Evolutionary conservation across 768 basidiomycete species (phyloP), one percentile per base, ranked within the genome.

Genomic region (Trametes coccinea): DNA sequence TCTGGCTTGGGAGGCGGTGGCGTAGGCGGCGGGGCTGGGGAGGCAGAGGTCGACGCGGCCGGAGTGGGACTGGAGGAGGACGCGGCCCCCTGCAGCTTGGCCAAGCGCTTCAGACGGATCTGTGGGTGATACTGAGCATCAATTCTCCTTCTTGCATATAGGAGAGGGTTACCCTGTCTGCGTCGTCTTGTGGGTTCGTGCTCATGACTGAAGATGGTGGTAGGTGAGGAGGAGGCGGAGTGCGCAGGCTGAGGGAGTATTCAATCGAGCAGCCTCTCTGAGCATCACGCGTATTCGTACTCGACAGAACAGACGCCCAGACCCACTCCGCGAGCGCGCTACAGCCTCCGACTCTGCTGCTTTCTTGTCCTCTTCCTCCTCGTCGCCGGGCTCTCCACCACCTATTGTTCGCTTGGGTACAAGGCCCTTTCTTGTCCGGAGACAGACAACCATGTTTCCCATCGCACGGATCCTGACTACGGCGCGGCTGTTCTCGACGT

Each of bases 101-200:
- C 94, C 54, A 98, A 81, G 58, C 95, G 86, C 76, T 96, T 96
- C 73, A 93, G 77, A 65, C 94, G 92, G 71, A 97, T 96, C 95
- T 96, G 68, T 33, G 39, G 33, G 4, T 13, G 8, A 33, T 22
- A 14, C 11, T 33, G 34, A 49, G 43, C 44, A 56, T 16, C 14
- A 0, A 14, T 14, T 40, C n/a, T 16, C 40, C 16, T 10, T 27
- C n/a, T 5, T 27, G 2, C 34, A 13, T 5, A 51, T 22, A 30
- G 16, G 46, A 43, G 39, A 40, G 51, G 30, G 66, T 33, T 80
- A 92, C 91, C 55, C 88, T 83, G 69, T 93, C 93, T 10, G 92
- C 93, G 74, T 93, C 92, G 63, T 88, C 85, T 63, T 86, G 84
- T 0, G 88, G 88, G 47, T 69, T 71, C 30, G 70, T 56, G 30